phyloP scores from a whole-genome alignment of 139 green algal genomes.

The Tetraselmis striata region DNA sequence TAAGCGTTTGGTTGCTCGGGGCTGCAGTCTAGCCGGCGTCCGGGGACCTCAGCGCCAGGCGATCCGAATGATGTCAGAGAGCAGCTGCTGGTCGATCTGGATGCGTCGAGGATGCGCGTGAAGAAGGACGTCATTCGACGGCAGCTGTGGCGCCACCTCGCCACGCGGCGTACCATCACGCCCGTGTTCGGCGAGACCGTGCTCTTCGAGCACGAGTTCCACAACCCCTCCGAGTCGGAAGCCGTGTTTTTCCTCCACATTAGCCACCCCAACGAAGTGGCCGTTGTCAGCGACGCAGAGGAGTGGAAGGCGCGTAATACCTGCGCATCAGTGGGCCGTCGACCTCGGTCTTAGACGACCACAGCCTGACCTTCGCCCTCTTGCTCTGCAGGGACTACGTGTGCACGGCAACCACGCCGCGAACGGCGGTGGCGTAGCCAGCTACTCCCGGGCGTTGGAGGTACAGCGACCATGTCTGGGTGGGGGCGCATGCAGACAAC shows the following conservation, averaged over 20 bases:
- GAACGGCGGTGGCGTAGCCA: neutral
- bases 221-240: neutral
- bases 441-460: neutral
- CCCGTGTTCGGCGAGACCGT: conserved; percentile 13
- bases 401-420: neutral
- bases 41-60: no score
- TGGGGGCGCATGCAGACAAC: no score
- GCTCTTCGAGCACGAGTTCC: conserved; percentile 22
- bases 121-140: neutral
- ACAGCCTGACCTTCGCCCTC: no score
- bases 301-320: neutral
- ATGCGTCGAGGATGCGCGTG: neutral
- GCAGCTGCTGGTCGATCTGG: neutral
- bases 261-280: neutral
- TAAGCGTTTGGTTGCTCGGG: no score
- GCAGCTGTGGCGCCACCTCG: neutral
- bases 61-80: no score
- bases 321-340: no score
- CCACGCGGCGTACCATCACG: neutral
- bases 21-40: no score
- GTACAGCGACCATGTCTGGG: no score
- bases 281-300: neutral
- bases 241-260: conserved; percentile 7
- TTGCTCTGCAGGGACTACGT: neutral
- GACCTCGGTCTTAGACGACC: no score